phyloP scores from a whole-genome alignment of 352 stramenopile genomes.

The Globisporangium megalacanthum region DNA sequence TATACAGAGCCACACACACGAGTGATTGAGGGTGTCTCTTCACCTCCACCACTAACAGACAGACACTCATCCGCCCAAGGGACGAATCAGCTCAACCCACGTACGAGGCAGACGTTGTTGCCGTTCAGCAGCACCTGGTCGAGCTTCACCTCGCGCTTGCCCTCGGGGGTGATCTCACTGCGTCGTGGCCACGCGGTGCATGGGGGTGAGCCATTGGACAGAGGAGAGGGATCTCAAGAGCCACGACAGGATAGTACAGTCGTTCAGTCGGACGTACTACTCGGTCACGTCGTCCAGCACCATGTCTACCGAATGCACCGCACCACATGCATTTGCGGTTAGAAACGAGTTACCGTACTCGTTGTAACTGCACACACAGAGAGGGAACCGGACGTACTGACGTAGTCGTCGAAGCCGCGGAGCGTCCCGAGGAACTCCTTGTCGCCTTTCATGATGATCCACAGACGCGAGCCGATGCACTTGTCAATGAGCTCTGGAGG shows the following conservation, averaged over 20 bases:
- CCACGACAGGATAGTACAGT: neutral
- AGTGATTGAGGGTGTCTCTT: neutral
- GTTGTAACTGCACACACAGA: neutral
- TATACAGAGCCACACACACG: neutral
- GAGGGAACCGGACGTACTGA: constrained; percentile 73
- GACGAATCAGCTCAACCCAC: neutral
- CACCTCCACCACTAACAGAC: neutral
- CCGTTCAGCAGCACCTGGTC: constrained; percentile 98
- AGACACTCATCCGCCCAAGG: neutral
- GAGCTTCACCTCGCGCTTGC: constrained; percentile 83
- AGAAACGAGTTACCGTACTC: too few species aligned
- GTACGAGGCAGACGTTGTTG: constrained; percentile 95
- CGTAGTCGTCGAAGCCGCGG: constrained; percentile 95
- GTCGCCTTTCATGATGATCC: constrained; percentile 99
- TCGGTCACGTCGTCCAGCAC: constrained; percentile 95
- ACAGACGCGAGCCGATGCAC: constrained; percentile 97
- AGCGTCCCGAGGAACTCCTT: constrained; percentile 95
- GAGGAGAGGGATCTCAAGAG: constrained; percentile 3
- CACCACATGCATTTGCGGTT: too few species aligned
- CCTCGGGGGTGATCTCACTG: constrained; percentile 83
- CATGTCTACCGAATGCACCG: constrained; percentile 47
- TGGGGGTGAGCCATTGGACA: neutral
- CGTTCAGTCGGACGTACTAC: constrained; percentile 59
- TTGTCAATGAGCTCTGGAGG: constrained; percentile 97
- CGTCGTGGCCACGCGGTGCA: neutral